A percentile compares a stretch with the other conserved stretches of the same genome.
These are phyloP conservation scores for Sugiyamaella americana DNA, from an alignment of 805 yeast species.

Conservation along the genomic window DNA sequence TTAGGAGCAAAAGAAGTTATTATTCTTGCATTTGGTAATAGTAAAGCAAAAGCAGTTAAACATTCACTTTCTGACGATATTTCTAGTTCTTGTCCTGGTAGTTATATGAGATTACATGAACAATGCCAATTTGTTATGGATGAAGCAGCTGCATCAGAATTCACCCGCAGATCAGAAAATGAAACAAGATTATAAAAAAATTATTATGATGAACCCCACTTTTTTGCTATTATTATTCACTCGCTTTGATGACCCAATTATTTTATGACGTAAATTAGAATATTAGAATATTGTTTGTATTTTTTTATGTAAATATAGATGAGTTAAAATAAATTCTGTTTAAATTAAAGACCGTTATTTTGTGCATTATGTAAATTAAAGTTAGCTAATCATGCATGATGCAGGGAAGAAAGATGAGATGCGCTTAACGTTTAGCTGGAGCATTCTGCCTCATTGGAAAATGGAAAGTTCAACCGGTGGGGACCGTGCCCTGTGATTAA, in stretches of 20 bases:
- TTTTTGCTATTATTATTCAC: background rate
- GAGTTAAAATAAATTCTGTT: background rate
- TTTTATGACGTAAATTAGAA: background rate
- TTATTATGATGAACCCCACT: background rate
- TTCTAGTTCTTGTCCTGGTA: constrained; percentile 42
- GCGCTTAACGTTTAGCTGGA: too few relatives aligned
- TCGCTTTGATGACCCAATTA: background rate
- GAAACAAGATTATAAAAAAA: constrained; percentile 7
- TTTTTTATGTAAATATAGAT: background rate
- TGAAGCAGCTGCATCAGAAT: constrained; percentile 36
- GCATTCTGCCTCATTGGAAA: too few relatives aligned
- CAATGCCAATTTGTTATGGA: constrained; percentile 42
- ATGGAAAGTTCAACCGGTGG: too few relatives aligned
- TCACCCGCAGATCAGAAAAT: constrained; percentile 4
- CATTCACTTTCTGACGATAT: constrained; percentile 40
- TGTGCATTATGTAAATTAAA: too few relatives aligned
- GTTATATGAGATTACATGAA: constrained; percentile 43
- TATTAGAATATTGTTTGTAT: background rate
- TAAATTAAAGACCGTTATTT: too few relatives aligned
- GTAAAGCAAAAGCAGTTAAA: constrained; percentile 42
- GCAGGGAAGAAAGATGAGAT: too few relatives aligned
- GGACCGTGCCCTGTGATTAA: too few relatives aligned
- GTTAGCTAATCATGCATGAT: too few relatives aligned
- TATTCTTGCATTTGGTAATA: constrained; percentile 49
- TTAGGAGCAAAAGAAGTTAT: constrained; percentile 48